A percentile compares a stretch with the other conserved stretches of the same genome.
These are phyloP conservation scores for Croton laevigatus DNA, from an alignment of 441 rosid genomes.

Conservation along the genomic window DNA sequence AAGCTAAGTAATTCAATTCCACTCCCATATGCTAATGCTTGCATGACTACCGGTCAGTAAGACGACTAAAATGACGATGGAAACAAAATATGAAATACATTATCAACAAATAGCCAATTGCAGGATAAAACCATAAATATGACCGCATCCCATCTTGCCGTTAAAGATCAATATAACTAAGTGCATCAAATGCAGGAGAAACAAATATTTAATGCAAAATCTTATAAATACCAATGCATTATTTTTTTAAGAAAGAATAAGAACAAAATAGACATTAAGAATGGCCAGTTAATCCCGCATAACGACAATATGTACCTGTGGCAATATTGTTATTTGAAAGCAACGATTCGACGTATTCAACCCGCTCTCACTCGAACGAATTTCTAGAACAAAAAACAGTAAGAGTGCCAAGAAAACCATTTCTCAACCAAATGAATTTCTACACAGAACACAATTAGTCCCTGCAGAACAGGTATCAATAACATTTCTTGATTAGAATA, in stretches of 20 bases:
- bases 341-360: constrained; percentile 76
- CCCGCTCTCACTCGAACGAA: constrained; percentile 89
- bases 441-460: constrained; percentile 25
- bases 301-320: constrained; percentile 47
- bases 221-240: neutral
- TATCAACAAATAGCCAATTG: neutral
- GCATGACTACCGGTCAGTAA: neutral
- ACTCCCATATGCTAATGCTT: neutral
- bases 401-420: neutral
- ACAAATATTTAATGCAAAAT: neutral
- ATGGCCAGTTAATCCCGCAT: neutral
- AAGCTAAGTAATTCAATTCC: neutral
- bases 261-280: neutral
- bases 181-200: neutral
- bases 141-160: neutral
- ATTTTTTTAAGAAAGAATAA: neutral
- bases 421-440: constrained; percentile 84
- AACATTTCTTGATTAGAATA: constrained; percentile 1
- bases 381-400: constrained; percentile 46
- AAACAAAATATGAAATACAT: neutral
- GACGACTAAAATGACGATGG: neutral
- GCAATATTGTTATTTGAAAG: constrained; percentile 69
- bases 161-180: neutral
- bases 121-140: neutral
- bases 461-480: neutral